These are phyloP conservation scores for Peniophora sp. DNA, from an alignment of 1,284 basidiomycete genomes.

Conservation along the genomic window DNA sequence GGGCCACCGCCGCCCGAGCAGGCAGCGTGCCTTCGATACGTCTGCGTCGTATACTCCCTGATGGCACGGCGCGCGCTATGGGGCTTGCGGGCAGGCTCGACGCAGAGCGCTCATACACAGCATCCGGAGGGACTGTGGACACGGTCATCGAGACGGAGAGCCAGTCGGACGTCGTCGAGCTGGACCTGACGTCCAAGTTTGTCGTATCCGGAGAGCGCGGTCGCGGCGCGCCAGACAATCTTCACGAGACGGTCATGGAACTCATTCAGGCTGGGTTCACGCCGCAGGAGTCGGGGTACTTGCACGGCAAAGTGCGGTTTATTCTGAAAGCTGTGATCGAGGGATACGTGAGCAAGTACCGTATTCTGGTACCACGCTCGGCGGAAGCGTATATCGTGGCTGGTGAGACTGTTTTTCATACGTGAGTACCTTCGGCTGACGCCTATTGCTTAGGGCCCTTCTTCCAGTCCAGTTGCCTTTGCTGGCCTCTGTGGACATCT, in stretches of 20 bases:
- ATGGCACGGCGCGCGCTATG: slow-evolving; percentile 42
- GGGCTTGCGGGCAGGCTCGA: slow-evolving; percentile 37
- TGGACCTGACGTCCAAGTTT: neutral
- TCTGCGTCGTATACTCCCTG: slow-evolving; percentile 33
- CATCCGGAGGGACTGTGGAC: slow-evolving; percentile 3
- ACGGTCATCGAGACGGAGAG: slow-evolving; percentile 19
- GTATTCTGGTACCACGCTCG: neutral
- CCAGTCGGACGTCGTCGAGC: slow-evolving; percentile 8
- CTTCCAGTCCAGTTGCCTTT: no score
- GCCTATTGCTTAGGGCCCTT: no score
- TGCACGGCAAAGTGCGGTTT: neutral
- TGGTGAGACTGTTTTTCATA: neutral
- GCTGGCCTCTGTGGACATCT: no score
- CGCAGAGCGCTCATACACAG: slow-evolving; percentile 14
- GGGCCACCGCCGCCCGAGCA: slow-evolving; percentile 37
- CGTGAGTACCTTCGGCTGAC: no score
- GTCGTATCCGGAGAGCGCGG: neutral
- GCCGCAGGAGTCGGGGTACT: neutral
- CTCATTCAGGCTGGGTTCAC: neutral
- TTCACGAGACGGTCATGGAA: neutral
- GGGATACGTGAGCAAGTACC: neutral
- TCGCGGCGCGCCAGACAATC: neutral
- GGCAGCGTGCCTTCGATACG: slow-evolving; percentile 38
- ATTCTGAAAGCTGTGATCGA: neutral
- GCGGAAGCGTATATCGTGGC: neutral